A percentile compares a stretch with the other conserved stretches of the same genome.
Evolutionary conservation across 2,329 filamentous ascomycete species (phyloP).

Genomic region (Talaromyces albobiverticillius): DNA sequence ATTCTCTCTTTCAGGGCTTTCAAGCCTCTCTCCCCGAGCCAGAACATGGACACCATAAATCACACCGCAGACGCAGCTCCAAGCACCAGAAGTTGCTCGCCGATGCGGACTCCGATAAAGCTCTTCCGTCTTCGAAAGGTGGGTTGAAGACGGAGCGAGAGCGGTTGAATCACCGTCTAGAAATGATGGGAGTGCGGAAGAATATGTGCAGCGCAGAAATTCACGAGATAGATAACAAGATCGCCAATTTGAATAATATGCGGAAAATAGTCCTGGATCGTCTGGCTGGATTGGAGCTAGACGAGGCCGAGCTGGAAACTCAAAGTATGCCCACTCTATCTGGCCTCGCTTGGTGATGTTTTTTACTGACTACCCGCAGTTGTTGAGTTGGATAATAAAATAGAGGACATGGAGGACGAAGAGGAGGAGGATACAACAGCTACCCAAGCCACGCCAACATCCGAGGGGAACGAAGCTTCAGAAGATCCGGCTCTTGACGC

Average conservation of each 20-base stretch:
- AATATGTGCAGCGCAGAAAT: conserved; percentile 98
- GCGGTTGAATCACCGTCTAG: conserved; percentile 76
- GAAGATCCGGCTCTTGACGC: conserved; percentile 52
- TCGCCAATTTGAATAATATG: conserved; percentile 89
- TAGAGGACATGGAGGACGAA: conserved; percentile 56
- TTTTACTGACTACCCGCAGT: conserved; percentile 36
- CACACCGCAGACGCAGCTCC: conserved; percentile 65
- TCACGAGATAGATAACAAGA: conserved; percentile 93
- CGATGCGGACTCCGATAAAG: conserved; percentile 56
- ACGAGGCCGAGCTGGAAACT: conserved; percentile 85
- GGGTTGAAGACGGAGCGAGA: conserved; percentile 78
- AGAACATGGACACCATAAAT: conserved; percentile 62
- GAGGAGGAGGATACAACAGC: conserved; percentile 50
- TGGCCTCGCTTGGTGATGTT: not conserved
- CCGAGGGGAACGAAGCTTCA: conserved; percentile 43
- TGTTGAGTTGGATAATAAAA: conserved; percentile 57
- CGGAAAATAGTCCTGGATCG: conserved; percentile 86
- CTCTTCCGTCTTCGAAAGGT: conserved; percentile 61
- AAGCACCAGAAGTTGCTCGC: conserved; percentile 72
- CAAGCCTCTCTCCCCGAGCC: conserved; percentile 80
- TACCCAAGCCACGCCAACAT: conserved; percentile 36
- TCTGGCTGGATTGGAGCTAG: conserved; percentile 80
- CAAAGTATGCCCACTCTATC: conserved; percentile 78
- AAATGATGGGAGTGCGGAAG: conserved; percentile 89
- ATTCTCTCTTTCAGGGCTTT: conserved; percentile 95